Evolutionary conservation across 2,329 filamentous ascomycete species (phyloP), one percentile per base, ranked within the genome.

Genomic region (Incumbomyces delicatus): DNA sequence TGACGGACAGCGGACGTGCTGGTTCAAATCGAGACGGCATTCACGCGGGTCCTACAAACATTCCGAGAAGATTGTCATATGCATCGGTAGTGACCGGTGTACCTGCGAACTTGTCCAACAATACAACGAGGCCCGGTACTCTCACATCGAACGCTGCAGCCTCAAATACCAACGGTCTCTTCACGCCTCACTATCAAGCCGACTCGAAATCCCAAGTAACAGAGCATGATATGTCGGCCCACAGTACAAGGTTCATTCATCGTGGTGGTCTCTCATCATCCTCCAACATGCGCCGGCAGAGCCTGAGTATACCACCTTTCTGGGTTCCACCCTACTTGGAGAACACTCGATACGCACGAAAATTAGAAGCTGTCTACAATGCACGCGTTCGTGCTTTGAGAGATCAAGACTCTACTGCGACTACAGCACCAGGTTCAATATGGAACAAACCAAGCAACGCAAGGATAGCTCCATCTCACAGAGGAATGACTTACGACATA

Each of bases 271-370:
- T 38, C 10, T 30, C 33, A 13, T 22, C 22, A n/a, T 38, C 42
- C 10, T 45, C 42, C 14, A 33, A 41, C 12, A 6, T 14, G 14
- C 38, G 14, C 11, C 11, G 14, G 6, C 33, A 42, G 32, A 33
- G 27, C n/a, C 30, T 30, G n/a, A 29, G n/a, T 10, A 33, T 42
- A 42, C 40, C 29, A 17, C 40, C 40, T 7, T 90, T 90, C 71
- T 88, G 95, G 64, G 75, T 82, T 10, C 90, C 90, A 1, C 88
- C 87, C 4, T 95, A 95, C 66, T 75, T 96, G 37, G 73, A 75
- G 55, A 78, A 78, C 33, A 90, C 87, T 12, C 78, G 80, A 58
- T 89, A 95, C 64, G 79, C 90, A 44, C 77, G 83, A 57, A 81
- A 78, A 61, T 73, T 95, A 40, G 79, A 85, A 57, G 80, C 86